Conservation (phyloP, 805 yeast genomes). For the Osmozyma mogii region DNA sequence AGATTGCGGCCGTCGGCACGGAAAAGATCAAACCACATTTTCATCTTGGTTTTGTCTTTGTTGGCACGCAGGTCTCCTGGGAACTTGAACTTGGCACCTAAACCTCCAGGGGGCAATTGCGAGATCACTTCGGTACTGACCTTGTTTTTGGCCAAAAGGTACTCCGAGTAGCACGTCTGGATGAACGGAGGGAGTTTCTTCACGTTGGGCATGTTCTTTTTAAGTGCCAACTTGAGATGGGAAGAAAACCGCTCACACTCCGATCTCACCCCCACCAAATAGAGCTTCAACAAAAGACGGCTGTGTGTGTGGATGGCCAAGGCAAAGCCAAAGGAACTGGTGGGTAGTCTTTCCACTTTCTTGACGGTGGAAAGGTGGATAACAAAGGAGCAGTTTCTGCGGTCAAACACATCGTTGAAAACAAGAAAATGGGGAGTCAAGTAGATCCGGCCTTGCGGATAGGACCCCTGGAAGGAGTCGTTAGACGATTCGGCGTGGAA, state of each 20-base stretch:
- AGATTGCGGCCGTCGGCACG: conserved; percentile 78
- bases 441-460: conserved; percentile 55
- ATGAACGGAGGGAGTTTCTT: conserved; percentile 57
- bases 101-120: conserved; percentile 68
- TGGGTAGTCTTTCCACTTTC: conserved; percentile 80
- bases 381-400: conserved; percentile 56
- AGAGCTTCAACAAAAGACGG: conserved; percentile 54
- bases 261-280: conserved; percentile 71
- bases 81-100: conserved; percentile 76
- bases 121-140: conserved; percentile 34
- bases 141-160: conserved; percentile 55
- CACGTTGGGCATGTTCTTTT: conserved; percentile 55
- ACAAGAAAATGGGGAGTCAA: conserved; percentile 70
- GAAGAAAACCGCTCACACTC: conserved; percentile 77
- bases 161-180: conserved; percentile 77
- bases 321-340: conserved; percentile 70
- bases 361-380: conserved; percentile 72
- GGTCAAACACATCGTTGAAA: conserved; percentile 66
- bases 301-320: conserved; percentile 63
- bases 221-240: conserved; percentile 51
- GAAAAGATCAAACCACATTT: conserved; percentile 90
- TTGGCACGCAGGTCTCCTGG: conserved; percentile 81
- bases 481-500: conserved; percentile 19
- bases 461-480: conserved; percentile 14
- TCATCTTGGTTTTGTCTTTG: conserved; percentile 78